phyloP scores from a whole-genome alignment of 345 rosid genomes.

The Mallotus nudiflorus region DNA sequence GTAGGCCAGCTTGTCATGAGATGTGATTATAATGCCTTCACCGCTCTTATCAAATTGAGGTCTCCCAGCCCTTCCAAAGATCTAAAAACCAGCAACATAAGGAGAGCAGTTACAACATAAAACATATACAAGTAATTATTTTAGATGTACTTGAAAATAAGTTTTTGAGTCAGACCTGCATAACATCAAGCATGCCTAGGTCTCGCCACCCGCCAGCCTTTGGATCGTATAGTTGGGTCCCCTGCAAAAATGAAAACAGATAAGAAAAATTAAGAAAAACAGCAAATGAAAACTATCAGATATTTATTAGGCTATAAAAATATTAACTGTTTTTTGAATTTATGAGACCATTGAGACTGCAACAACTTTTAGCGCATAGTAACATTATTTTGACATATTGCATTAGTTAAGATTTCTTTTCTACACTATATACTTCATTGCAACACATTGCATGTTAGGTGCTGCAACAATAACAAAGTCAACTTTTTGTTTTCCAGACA shows the following conservation, averaged over 20 bases:
- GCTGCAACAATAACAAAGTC: neutral
- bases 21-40: constrained; percentile 96
- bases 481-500: neutral
- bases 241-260: constrained; percentile 48
- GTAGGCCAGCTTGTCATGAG: constrained; percentile 91
- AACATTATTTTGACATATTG: no score
- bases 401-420: neutral
- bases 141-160: constrained; percentile 9
- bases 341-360: neutral
- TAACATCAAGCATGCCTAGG: constrained; percentile 98
- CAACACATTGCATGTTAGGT: neutral
- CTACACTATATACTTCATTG: constrained; percentile 4
- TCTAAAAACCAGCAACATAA: constrained; percentile 45
- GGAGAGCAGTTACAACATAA: constrained; percentile 3
- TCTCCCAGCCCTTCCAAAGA: constrained; percentile 99
- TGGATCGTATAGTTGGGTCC: constrained; percentile 93
- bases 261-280: constrained; percentile 17
- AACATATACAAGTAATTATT: constrained; percentile 1
- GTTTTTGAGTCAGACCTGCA: constrained; percentile 63
- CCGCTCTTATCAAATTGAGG: constrained; percentile 99
- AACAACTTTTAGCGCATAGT: neutral
- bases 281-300: neutral
- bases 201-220: constrained; percentile 99
- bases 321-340: neutral
- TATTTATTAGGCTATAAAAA: neutral